Conservation (phyloP, 257 asterid species). For the Verbascum thapsus region DNA sequence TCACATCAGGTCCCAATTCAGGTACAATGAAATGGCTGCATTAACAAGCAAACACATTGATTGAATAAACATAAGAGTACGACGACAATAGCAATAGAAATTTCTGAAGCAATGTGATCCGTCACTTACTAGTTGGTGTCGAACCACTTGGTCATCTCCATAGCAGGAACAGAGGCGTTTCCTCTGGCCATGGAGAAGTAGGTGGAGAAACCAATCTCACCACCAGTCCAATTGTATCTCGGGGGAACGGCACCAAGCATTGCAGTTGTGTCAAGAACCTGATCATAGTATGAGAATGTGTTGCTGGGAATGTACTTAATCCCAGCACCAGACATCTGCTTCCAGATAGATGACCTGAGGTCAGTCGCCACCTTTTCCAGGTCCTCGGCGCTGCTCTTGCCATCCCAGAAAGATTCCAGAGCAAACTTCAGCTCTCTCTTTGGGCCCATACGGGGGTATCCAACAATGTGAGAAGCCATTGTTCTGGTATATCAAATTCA, state of each 20-base stretch:
- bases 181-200: conserved; percentile 99
- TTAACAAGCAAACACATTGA: conserved; percentile 13
- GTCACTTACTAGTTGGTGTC: conserved; percentile 96
- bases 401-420: conserved; percentile 66
- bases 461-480: conserved; percentile 94
- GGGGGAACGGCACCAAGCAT: conserved; percentile 95
- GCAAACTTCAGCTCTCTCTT: conserved; percentile 96
- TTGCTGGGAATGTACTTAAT: conserved; percentile 90
- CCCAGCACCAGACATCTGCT: conserved; percentile 55
- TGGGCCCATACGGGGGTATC: conserved; percentile 99
- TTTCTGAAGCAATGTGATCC: not conserved
- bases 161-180: conserved; percentile 97
- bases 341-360: conserved; percentile 74
- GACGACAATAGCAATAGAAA: not conserved
- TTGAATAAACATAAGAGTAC: conserved; percentile 1
- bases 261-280: conserved; percentile 85
- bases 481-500: conserved; percentile 41
- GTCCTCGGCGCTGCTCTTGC: conserved; percentile 66
- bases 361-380: conserved; percentile 81
- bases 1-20: conserved; percentile 86
- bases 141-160: conserved; percentile 99
- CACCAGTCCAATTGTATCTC: conserved; percentile 87
- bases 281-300: conserved; percentile 91
- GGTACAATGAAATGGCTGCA: conserved; percentile 94
- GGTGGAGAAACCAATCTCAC: conserved; percentile 80